phyloP scores from a whole-genome alignment of 495 filamentous ascomycete species.

The Staphylotrichum longicolle region DNA sequence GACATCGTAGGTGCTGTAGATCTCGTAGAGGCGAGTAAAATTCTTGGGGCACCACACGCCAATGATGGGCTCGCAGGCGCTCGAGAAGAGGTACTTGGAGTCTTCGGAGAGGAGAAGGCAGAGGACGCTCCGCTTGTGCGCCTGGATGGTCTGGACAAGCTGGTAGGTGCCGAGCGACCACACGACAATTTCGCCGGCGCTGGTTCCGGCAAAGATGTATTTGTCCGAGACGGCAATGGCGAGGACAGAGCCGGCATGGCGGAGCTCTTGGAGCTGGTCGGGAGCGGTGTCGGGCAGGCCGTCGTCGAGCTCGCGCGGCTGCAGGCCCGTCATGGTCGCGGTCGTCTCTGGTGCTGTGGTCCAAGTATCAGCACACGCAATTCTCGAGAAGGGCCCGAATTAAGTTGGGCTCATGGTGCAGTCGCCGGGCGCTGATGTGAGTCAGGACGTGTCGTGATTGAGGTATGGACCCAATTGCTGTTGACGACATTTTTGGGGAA shows the following conservation, averaged over 20 bases:
- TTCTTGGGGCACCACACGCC: slow-evolving; percentile 63
- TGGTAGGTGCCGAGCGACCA: slow-evolving; percentile 88
- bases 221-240: slow-evolving; percentile 62
- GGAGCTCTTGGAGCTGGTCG: slow-evolving; percentile 63
- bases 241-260: slow-evolving; percentile 70
- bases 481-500: slow-evolving; percentile 22
- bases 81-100: slow-evolving; percentile 78
- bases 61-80: slow-evolving; percentile 88
- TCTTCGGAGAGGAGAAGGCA: slow-evolving; percentile 76
- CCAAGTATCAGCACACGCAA: background rate
- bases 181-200: slow-evolving; percentile 86
- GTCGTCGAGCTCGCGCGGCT: slow-evolving; percentile 37
- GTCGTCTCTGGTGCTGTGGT: background rate
- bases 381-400: background rate
- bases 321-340: slow-evolving; percentile 37
- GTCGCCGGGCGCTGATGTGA: background rate
- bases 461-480: background rate
- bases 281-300: slow-evolving; percentile 46
- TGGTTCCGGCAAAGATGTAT: slow-evolving; percentile 81
- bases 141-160: slow-evolving; percentile 69
- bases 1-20: slow-evolving; percentile 92
- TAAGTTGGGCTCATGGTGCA: background rate
- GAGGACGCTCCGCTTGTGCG: slow-evolving; percentile 86
- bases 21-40: slow-evolving; percentile 66
- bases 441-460: background rate